Conservation (phyloP, 306 rosid genomes). For the Crataegus laevigata region DNA sequence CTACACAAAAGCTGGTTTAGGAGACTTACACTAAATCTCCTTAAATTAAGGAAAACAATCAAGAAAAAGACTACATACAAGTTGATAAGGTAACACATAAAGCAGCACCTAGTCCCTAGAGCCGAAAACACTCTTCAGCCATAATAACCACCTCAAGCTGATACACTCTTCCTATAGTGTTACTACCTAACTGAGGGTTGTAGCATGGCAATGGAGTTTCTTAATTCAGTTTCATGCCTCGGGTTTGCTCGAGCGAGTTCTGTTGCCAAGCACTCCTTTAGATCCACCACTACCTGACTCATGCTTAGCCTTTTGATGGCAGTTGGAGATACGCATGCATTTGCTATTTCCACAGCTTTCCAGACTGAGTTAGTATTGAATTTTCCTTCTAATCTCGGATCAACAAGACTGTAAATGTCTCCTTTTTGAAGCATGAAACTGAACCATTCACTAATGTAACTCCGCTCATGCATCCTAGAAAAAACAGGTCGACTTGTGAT, state of each 20-base stretch:
- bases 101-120: too few relatives aligned
- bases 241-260: neutral
- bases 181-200: neutral
- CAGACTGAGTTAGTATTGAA: conserved; percentile 4
- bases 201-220: neutral
- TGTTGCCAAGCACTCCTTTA: conserved; percentile 10
- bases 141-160: too few relatives aligned
- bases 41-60: too few relatives aligned
- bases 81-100: too few relatives aligned
- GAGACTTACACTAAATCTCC: too few relatives aligned
- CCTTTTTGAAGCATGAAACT: neutral
- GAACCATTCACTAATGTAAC: too few relatives aligned
- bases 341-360: conserved; percentile 28
- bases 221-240: neutral
- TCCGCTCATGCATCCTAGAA: too few relatives aligned
- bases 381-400: neutral
- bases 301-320: conserved; percentile 12
- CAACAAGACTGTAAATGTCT: conserved; percentile 6
- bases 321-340: neutral
- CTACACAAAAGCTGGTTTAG: too few relatives aligned
- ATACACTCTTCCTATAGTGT: too few relatives aligned
- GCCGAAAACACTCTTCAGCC: too few relatives aligned
- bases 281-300: conserved; percentile 8
- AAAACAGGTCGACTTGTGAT: conserved; percentile 8
- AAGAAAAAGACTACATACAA: too few relatives aligned